Evolutionary conservation across 768 basidiomycete species (phyloP).

Genomic region (Mycena alexandri): DNA sequence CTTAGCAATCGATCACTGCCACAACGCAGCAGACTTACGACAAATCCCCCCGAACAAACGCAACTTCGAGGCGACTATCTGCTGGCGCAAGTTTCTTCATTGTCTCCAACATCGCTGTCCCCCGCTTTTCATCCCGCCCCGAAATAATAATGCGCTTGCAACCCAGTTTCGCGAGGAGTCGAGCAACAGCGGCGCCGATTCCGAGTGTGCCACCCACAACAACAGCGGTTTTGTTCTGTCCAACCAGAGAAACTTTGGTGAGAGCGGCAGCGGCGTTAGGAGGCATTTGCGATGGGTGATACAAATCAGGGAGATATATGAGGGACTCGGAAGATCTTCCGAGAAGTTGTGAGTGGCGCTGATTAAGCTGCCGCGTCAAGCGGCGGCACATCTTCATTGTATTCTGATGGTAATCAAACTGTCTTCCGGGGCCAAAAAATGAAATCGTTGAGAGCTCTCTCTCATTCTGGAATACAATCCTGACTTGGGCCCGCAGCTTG

Average conservation of each 20-base stretch:
- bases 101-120: neutral
- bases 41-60: slow-evolving; percentile 11
- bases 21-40: neutral
- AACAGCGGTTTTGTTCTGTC: slow-evolving; percentile 24
- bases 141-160: slow-evolving; percentile 10
- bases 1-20: no score
- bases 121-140: neutral
- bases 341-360: no score
- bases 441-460: no score
- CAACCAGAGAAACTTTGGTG: neutral
- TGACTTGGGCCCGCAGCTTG: no score
- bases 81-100: slow-evolving; percentile 11
- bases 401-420: no score
- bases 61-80: neutral
- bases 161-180: slow-evolving; percentile 7
- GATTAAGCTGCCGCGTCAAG: no score
- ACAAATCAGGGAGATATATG: no score
- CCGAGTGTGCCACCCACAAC: neutral
- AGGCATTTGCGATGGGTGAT: neutral
- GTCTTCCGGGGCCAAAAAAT: no score
- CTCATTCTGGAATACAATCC: no score
- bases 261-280: slow-evolving; percentile 4
- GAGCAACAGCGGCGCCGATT: slow-evolving; percentile 5
- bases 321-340: no score
- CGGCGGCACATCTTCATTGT: no score